phyloP scores from a whole-genome alignment of 805 yeast genomes.

The Scheffersomyces lignosus region DNA sequence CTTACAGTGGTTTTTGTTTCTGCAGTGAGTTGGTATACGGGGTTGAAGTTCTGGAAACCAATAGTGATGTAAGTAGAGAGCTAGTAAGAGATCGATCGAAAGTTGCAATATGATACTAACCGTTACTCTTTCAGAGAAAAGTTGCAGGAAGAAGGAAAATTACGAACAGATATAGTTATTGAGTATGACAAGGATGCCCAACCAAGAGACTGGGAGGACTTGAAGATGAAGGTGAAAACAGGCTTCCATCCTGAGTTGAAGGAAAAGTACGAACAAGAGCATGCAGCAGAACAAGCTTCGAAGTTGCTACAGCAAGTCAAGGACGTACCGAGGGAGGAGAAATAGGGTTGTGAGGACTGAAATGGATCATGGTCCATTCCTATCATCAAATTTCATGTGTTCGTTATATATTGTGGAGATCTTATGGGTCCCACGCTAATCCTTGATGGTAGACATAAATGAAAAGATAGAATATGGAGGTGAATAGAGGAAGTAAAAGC shows the following conservation, averaged over 20 bases:
- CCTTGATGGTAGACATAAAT: too few species aligned
- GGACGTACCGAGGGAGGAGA: not conserved
- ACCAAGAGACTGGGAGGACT: constrained; percentile 41
- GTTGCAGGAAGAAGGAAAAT: constrained; percentile 61
- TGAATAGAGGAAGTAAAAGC: too few species aligned
- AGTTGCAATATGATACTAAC: constrained; percentile 6
- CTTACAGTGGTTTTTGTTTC: constrained; percentile 21
- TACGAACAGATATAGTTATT: constrained; percentile 59
- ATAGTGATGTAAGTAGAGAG: constrained; percentile 54
- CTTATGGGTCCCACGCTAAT: too few species aligned
- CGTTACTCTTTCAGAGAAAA: constrained; percentile 53
- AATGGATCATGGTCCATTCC: too few species aligned
- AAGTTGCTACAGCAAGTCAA: not conserved
- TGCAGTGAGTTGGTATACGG: constrained; percentile 45
- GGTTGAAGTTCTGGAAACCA: constrained; percentile 73
- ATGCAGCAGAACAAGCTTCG: not conserved
- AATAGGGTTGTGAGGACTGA: too few species aligned
- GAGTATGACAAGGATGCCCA: constrained; percentile 41
- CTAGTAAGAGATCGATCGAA: not conserved
- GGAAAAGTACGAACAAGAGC: constrained; percentile 8
- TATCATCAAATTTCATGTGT: too few species aligned
- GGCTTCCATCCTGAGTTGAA: constrained; percentile 28
- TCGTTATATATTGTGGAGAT: too few species aligned
- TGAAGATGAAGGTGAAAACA: constrained; percentile 30
- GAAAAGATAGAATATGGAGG: too few species aligned